Base-by-base conservation (phyloP, 164 flowering plant species). In the Saururus chinensis region DNA sequence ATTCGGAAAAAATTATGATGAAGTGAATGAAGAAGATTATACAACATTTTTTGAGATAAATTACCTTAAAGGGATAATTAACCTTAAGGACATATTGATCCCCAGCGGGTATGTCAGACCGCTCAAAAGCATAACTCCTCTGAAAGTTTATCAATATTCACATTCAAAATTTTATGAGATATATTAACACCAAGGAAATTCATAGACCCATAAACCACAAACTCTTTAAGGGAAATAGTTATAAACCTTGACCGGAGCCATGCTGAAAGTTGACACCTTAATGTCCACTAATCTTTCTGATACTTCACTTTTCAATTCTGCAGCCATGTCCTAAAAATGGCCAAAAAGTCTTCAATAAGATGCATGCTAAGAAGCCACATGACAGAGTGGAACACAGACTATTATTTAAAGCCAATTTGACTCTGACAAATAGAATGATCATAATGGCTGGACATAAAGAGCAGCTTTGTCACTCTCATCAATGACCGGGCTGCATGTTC, bases 21-120 rank as follows among this genome's bases (percentile, higher is more conserved):
- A 45, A 45, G 37, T 45, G 17, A 9, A 45, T 0, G 14, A 45
- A 45, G 49, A 1, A 45, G 49, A 1, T 45, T 12, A 45, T 45
- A 17, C 1, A 45, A 12, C 2, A 41, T 8, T 9, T 41, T 41
- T 45, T 45, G 1, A 30, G 40, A 9, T n/a, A 35, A 65, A 24
- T 37, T 79, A 95, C 99, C 96, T 89, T 95, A 62, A 86, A 95
- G 53, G 98, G 92, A 68, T 95, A 95, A 64, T 78, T 91, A 66
- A 95, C 77, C 74, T 95, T 92, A 4, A 95, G 83, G 25, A 83
- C 91, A 75, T 89, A 92, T 61, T 81, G 84, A 70, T 95, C 87
- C 63, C 99, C 96, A 7, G 16, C 48, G 57, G 96, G 89, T 69
- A 95, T 74, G 61, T 91, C 98, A 66, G 85, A 63, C 55, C 87